Base-by-base conservation (phyloP, 2,329 filamentous ascomycete genomes). In the Hypocreales sp. region DNA sequence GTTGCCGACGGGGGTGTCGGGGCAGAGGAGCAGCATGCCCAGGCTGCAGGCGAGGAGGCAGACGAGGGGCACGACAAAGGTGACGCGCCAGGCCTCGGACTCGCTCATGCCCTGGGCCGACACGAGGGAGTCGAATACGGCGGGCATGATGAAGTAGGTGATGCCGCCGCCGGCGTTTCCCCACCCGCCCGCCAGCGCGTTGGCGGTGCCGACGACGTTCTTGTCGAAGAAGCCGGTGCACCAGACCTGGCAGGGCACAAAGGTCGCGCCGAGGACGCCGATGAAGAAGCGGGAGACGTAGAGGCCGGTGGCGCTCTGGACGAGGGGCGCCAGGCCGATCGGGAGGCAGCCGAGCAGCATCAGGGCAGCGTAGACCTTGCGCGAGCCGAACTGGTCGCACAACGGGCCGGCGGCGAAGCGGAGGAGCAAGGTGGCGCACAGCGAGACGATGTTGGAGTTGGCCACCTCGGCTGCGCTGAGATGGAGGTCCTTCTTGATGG, bases 71-170 rank as follows among this genome's bases (percentile, higher is more conserved):
- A 92, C 77, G 34, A 92, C 59, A 47, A 92, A 93, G 3, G 82
- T 67, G 1, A 92, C 70, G 15, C 84, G 70, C 84, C 86, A 93
- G 3, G 84, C 79, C 20, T 72, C 64, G 39, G 79, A 72, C 3
- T 71, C 53, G 1, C 61, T 56, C 29, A 87, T 58, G 6, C 72
- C 69, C 26, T 62, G 61, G 1, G 62, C 44, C 6, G 53, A 42
- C 14, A 79, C 67, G 14, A 92, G 61, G 0, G 79, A 80, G 50
- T 92, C 78, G 51, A 78, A 90, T 31, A 93, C 74, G 5, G 81
- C 81, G 2, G 86, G 84, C 83, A 93, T 92, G 40, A 87, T 69
- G 50, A 92, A 92, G 57, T 92, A 92, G 2, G 84, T 92, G 38
- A 92, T 79, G 30, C 86, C 86, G 36, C 84, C 86, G 32, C 86